Percentiles rank a stretch among this genome's conserved stretches.
These are phyloP conservation scores for Gossypium gossypioides DNA, from an alignment of 441 rosid genomes.

Conservation along the genomic window DNA sequence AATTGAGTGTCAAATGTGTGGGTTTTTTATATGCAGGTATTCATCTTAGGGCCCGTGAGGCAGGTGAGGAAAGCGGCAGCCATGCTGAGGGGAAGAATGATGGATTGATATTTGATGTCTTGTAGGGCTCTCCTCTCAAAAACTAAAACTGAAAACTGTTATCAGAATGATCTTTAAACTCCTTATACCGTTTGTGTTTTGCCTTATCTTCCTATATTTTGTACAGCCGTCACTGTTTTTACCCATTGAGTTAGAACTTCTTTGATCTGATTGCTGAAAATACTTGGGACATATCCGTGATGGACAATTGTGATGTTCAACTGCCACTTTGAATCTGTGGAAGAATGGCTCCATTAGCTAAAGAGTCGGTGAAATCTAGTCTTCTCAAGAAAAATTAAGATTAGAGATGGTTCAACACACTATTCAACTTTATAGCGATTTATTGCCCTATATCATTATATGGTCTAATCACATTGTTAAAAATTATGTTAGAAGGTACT, in stretches of 20 bases:
- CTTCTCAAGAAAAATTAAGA: too few relatives aligned
- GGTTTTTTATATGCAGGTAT: slow-evolving; percentile 35
- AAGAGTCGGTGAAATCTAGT: too few relatives aligned
- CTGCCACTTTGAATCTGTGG: too few relatives aligned
- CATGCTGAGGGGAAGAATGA: slow-evolving; percentile 75
- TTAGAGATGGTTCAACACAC: too few relatives aligned
- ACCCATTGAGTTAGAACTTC: not conserved
- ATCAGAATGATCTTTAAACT: slow-evolving; percentile 3
- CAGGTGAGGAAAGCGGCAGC: slow-evolving; percentile 92
- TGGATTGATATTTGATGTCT: slow-evolving; percentile 29
- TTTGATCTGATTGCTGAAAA: not conserved
- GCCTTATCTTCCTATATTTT: not conserved
- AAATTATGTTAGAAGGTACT: too few relatives aligned
- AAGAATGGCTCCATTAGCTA: too few relatives aligned
- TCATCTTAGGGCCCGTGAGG: slow-evolving; percentile 69
- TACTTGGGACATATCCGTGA: too few relatives aligned
- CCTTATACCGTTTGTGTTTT: not conserved
- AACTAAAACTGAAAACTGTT: not conserved
- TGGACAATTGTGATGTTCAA: too few relatives aligned
- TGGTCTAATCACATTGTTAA: too few relatives aligned
- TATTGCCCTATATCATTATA: too few relatives aligned
- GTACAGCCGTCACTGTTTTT: not conserved
- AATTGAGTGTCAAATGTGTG: not conserved
- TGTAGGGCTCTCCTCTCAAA: not conserved
- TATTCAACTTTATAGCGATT: too few relatives aligned